Evolutionary conservation across 495 filamentous ascomycete genomes (phyloP).

Genomic region (Jackrogersella multiformis): DNA sequence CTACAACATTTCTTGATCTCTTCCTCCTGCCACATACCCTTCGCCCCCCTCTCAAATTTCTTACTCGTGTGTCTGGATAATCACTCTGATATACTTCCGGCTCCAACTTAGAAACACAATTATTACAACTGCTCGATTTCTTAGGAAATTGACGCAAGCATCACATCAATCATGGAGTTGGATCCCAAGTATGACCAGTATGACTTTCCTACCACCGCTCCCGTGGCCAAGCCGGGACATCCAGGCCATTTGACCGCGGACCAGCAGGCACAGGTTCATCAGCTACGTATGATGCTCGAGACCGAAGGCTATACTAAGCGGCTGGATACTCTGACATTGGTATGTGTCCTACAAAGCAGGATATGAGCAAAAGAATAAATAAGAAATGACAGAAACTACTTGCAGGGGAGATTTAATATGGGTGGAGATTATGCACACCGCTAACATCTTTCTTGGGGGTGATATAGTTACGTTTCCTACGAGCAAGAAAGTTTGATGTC

Average conservation of each 20-base stretch:
- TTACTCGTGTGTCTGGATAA: slow-evolving; percentile 12
- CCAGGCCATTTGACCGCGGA: slow-evolving; percentile 86
- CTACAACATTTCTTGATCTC: slow-evolving; percentile 19
- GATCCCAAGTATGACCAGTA: slow-evolving; percentile 96
- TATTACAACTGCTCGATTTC: slow-evolving; percentile 20
- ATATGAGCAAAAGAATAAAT: neutral
- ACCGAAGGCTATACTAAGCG: slow-evolving; percentile 81
- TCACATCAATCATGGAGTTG: slow-evolving; percentile 59
- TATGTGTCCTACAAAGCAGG: slow-evolving; percentile 43
- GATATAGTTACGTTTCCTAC: slow-evolving; percentile 81
- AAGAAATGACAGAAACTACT: neutral
- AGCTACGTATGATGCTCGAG: slow-evolving; percentile 86
- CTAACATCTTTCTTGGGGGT: slow-evolving; percentile 28
- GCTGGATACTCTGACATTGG: slow-evolving; percentile 90
- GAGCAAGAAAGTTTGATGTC: slow-evolving; percentile 95
- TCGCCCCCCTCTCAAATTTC: neutral
- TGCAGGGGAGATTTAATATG: too few species aligned
- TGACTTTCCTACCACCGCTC: slow-evolving; percentile 85
- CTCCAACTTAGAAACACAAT: neutral
- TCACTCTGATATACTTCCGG: slow-evolving; percentile 11
- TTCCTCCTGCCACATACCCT: neutral
- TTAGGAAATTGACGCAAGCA: slow-evolving; percentile 35
- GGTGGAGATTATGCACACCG: neutral
- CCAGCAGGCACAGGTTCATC: slow-evolving; percentile 89
- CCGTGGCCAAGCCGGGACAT: slow-evolving; percentile 75